Conservation (phyloP, 2,329 filamentous ascomycete species). For the Colletotrichum sp. region DNA sequence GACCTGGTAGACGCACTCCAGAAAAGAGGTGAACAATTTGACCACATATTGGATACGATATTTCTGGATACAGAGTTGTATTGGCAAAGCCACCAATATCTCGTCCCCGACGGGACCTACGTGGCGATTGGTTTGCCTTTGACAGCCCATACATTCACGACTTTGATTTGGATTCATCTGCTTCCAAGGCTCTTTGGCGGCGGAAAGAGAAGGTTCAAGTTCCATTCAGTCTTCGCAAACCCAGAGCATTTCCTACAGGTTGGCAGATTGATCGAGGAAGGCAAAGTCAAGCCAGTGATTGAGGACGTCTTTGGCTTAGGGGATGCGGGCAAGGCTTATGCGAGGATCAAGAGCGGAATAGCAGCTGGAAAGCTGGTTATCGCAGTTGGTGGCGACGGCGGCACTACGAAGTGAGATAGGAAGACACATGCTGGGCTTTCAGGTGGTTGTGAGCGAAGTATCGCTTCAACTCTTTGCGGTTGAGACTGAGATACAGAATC, state of each 20-base stretch:
- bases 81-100: slow-evolving; percentile 51
- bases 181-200: slow-evolving; percentile 42
- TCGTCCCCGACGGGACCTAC: slow-evolving; percentile 52
- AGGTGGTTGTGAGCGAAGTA: background rate
- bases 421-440: background rate
- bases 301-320: slow-evolving; percentile 61
- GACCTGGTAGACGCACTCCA: slow-evolving; percentile 21
- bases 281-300: slow-evolving; percentile 61
- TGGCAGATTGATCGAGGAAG: slow-evolving; percentile 59
- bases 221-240: slow-evolving; percentile 43
- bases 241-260: slow-evolving; percentile 54
- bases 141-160: slow-evolving; percentile 25
- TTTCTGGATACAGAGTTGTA: slow-evolving; percentile 53
- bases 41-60: slow-evolving; percentile 30
- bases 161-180: slow-evolving; percentile 26
- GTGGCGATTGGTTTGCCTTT: slow-evolving; percentile 53
- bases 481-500: background rate
- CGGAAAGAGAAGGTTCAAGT: slow-evolving; percentile 44
- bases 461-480: background rate
- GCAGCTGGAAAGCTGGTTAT: background rate
- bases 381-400: background rate
- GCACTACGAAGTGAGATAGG: rapidly evolving
- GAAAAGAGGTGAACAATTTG: slow-evolving; percentile 20
- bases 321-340: slow-evolving; percentile 60
- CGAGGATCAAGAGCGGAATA: slow-evolving; percentile 51